Evolutionary conservation across 2,329 filamentous ascomycete genomes (phyloP).

Genomic region (Epichloe hybrida): DNA sequence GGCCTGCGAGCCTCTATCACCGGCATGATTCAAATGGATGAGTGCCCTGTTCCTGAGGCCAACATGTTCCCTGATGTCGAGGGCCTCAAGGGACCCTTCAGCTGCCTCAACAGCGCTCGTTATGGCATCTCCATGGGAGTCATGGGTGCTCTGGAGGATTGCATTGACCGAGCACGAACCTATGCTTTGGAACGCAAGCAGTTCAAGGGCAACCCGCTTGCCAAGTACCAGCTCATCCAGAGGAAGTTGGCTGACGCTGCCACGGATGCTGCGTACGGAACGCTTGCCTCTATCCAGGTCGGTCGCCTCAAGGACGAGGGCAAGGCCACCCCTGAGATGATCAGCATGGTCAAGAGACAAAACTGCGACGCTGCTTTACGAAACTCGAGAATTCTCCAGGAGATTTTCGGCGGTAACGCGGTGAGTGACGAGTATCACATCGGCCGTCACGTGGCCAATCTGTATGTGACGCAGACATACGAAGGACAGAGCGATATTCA

Average conservation of each 20-base stretch:
- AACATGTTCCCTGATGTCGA: slow-evolving; percentile 93
- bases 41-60: slow-evolving; percentile 71
- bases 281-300: slow-evolving; percentile 81
- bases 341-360: slow-evolving; percentile 90
- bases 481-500: slow-evolving; percentile 98
- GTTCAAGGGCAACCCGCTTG: slow-evolving; percentile 90
- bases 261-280: slow-evolving; percentile 83
- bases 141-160: slow-evolving; percentile 90
- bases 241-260: slow-evolving; percentile 92
- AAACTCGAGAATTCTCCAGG: slow-evolving; percentile 71
- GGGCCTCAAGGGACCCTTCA: slow-evolving; percentile 78
- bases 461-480: slow-evolving; percentile 96
- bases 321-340: slow-evolving; percentile 86
- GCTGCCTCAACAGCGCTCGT: slow-evolving; percentile 84
- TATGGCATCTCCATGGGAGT: slow-evolving; percentile 90
- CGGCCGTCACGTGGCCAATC: slow-evolving; percentile 84
- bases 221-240: slow-evolving; percentile 92
- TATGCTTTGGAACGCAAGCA: slow-evolving; percentile 92
- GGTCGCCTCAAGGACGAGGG: slow-evolving; percentile 87
- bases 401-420: slow-evolving; percentile 96
- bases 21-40: slow-evolving; percentile 93
- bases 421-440: slow-evolving; percentile 95
- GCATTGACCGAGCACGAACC: slow-evolving; percentile 62
- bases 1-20: slow-evolving; percentile 87
- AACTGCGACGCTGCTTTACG: slow-evolving; percentile 85